phyloP scores from a whole-genome alignment of 1,139 yeast species.

The Hansenula sp. region DNA sequence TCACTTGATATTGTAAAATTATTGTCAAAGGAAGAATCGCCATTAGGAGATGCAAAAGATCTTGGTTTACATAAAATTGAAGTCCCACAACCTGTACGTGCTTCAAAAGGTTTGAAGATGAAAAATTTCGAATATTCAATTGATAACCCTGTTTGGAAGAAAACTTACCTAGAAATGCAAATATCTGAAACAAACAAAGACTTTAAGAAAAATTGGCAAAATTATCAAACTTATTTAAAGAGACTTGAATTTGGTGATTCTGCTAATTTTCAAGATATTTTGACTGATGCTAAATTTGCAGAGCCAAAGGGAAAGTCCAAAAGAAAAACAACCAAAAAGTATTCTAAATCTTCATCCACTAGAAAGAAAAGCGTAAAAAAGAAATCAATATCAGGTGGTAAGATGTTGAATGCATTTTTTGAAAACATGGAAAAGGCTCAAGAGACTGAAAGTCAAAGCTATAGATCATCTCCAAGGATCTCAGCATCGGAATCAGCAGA shows the following conservation, averaged over 20 bases:
- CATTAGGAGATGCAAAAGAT: slow-evolving; percentile 13
- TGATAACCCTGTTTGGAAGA: slow-evolving; percentile 17
- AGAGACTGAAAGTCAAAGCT: no score
- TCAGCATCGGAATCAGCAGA: no score
- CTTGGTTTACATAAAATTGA: slow-evolving; percentile 15
- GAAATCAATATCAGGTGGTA: no score
- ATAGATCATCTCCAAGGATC: no score
- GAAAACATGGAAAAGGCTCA: no score
- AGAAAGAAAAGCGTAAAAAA: no score
- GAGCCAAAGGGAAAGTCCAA: neutral
- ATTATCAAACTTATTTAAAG: slow-evolving; percentile 7
- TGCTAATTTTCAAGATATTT: neutral
- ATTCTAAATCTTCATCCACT: neutral
- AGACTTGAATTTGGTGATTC: neutral
- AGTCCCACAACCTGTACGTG: neutral
- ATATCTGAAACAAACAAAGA: slow-evolving; percentile 25
- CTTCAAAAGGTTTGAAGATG: neutral
- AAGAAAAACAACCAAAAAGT: neutral
- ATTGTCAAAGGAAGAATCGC: slow-evolving; percentile 31
- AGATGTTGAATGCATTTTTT: no score
- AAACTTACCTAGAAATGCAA: slow-evolving; percentile 27
- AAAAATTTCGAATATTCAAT: slow-evolving; percentile 9
- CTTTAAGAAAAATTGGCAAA: slow-evolving; percentile 19
- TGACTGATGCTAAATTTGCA: neutral
- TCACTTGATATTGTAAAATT: slow-evolving; percentile 57